Percentiles rank a stretch among this genome's conserved stretches.
These are phyloP conservation scores for Rhizopogon sp. DNA, from an alignment of 768 basidiomycete genomes.

Conservation along the genomic window DNA sequence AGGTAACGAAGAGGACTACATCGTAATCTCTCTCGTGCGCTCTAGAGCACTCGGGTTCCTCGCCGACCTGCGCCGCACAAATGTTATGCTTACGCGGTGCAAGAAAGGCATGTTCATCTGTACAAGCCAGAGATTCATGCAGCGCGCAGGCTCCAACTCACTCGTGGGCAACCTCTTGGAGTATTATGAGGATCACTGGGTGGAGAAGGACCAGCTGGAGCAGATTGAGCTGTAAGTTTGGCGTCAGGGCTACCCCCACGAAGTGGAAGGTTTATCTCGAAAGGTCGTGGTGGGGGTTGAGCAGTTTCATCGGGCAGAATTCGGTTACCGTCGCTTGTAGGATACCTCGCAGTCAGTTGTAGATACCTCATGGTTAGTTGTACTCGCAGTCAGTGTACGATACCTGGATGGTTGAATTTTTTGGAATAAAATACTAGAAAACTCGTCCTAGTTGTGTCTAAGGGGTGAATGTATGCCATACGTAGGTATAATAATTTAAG, in stretches of 20 bases:
- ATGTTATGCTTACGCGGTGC: conserved; percentile 87
- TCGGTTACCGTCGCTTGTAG: not conserved
- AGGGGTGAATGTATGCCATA: not conserved
- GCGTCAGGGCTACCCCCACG: not conserved
- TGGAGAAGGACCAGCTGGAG: conserved; percentile 27
- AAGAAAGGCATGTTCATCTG: conserved; percentile 75
- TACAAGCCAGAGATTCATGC: conserved; percentile 56
- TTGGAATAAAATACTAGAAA: not conserved
- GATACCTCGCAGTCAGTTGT: not conserved
- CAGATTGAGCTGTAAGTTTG: not conserved
- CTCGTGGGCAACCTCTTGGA: conserved; percentile 37
- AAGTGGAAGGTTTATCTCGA: too few species aligned
- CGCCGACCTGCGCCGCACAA: conserved; percentile 57
- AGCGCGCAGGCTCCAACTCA: conserved; percentile 42
- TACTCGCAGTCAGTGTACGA: not conserved
- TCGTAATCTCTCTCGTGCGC: conserved; percentile 69
- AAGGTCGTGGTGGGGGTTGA: not conserved
- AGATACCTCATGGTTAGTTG: not conserved
- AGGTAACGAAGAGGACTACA: conserved; percentile 83
- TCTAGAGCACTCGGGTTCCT: conserved; percentile 66
- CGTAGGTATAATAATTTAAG: not conserved
- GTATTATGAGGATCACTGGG: conserved; percentile 31
- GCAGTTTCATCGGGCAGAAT: not conserved
- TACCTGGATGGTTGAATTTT: not conserved
- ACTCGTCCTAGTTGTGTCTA: too few species aligned